These are phyloP conservation scores for Zygosaccharomyces bailii DNA, from an alignment of 805 yeast species.

Conservation along the genomic window DNA sequence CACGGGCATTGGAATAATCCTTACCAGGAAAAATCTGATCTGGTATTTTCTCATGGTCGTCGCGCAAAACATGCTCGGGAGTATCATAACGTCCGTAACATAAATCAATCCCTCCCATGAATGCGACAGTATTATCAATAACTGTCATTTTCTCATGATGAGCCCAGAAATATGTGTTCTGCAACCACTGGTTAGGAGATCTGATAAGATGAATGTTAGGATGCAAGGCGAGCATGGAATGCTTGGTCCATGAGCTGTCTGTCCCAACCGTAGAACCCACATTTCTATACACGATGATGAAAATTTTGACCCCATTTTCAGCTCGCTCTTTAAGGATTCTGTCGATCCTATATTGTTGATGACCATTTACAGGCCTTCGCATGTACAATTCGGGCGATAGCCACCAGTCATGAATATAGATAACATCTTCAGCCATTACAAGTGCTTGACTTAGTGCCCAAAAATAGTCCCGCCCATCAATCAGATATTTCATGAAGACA, in stretches of 20 bases:
- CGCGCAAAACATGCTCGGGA: conserved; percentile 87
- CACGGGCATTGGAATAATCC: conserved; percentile 94
- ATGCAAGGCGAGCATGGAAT: conserved; percentile 80
- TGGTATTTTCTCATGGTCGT: conserved; percentile 55
- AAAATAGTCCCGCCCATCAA: conserved; percentile 92
- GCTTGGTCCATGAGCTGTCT: conserved; percentile 92
- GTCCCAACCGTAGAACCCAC: conserved; percentile 91
- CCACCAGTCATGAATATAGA: conserved; percentile 99
- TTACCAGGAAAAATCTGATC: conserved; percentile 85
- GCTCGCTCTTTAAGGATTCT: conserved; percentile 86
- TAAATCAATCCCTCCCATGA: conserved; percentile 91
- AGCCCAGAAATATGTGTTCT: conserved; percentile 96
- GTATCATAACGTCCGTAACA: conserved; percentile 97
- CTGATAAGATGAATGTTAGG: conserved; percentile 85
- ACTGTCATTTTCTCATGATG: conserved; percentile 93
- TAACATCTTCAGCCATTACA: conserved; percentile 88
- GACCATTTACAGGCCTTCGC: conserved; percentile 92
- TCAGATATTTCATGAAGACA: conserved; percentile 93
- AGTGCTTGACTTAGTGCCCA: conserved; percentile 95
- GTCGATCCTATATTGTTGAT: conserved; percentile 90
- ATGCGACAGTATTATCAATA: conserved; percentile 83
- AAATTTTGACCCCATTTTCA: conserved; percentile 89
- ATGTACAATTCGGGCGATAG: conserved; percentile 88
- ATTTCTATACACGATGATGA: conserved; percentile 86
- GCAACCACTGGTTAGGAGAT: conserved; percentile 92